These are phyloP conservation scores for Zoysia matrella DNA, from an alignment of 202 grass and related monocot genomes.

Conservation along the genomic window DNA sequence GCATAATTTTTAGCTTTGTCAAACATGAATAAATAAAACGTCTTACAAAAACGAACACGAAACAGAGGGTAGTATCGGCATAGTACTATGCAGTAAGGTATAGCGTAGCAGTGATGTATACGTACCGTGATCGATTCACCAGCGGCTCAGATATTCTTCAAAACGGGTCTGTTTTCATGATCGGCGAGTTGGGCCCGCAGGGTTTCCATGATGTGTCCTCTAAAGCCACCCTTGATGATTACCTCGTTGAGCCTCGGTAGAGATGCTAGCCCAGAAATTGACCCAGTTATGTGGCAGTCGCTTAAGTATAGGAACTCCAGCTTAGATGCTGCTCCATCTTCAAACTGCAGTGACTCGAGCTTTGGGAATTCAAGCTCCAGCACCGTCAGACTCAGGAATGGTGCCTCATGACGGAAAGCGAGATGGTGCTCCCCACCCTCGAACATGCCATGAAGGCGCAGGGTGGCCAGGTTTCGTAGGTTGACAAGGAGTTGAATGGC, in stretches of 20 bases:
- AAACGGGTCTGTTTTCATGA: too few species aligned
- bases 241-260: not conserved
- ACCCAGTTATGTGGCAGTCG: too few species aligned
- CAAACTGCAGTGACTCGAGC: not conserved
- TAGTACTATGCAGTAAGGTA: too few species aligned
- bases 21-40: too few species aligned
- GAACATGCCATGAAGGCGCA: not conserved
- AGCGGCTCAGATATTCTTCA: too few species aligned
- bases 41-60: too few species aligned
- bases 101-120: too few species aligned
- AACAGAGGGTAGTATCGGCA: too few species aligned
- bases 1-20: too few species aligned
- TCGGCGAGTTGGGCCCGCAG: too few species aligned
- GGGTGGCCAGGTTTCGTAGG: conserved; percentile 13
- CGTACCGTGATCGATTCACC: too few species aligned
- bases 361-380: accelerated
- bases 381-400: not conserved
- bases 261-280: not conserved
- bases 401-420: not conserved
- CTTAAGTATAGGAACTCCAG: not conserved
- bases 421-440: not conserved
- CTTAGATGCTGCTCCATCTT: not conserved
- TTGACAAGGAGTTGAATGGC: not conserved
- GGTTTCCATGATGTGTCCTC: too few species aligned
- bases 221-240: not conserved